phyloP scores from a whole-genome alignment of 1,284 basidiomycete genomes.

The Exobasidium rhododendri region DNA sequence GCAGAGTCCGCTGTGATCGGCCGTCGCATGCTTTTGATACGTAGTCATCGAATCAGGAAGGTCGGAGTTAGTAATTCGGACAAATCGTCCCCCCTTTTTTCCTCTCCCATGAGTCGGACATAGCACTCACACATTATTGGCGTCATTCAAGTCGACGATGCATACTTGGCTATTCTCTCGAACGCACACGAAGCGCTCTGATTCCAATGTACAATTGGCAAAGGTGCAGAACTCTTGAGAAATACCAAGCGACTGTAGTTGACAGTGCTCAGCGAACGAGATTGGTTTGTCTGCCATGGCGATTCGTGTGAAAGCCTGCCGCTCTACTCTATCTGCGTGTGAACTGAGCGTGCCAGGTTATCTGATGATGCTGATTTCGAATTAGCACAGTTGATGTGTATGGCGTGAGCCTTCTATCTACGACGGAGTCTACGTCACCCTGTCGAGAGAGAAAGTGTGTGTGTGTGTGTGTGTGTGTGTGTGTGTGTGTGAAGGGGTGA shows the following conservation, averaged over 20 bases:
- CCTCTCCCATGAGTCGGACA: neutral
- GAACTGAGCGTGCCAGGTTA: neutral
- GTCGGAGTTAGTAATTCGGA: neutral
- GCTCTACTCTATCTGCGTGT: neutral
- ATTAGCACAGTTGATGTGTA: too few species aligned
- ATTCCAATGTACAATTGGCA: slow-evolving; percentile 92
- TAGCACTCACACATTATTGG: slow-evolving; percentile 39
- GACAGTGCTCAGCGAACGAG: slow-evolving; percentile 55
- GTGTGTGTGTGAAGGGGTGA: too few species aligned
- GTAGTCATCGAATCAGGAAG: neutral
- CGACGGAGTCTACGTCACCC: too few species aligned
- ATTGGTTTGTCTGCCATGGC: slow-evolving; percentile 54
- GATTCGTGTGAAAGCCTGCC: neutral
- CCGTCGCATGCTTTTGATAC: slow-evolving; percentile 65
- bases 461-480: too few species aligned
- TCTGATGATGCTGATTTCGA: too few species aligned
- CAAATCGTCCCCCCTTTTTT: neutral
- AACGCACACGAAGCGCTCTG: slow-evolving; percentile 93
- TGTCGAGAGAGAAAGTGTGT: too few species aligned
- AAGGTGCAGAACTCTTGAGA: slow-evolving; percentile 96
- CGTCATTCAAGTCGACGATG: slow-evolving; percentile 53
- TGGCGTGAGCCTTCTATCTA: too few species aligned
- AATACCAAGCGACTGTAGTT: slow-evolving; percentile 92
- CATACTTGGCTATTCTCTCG: slow-evolving; percentile 62
- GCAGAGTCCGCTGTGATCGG: slow-evolving; percentile 97